These are phyloP conservation scores for Mycosphaerella arachidis DNA, from an alignment of 2,329 filamentous ascomycete species.

Conservation along the genomic window DNA sequence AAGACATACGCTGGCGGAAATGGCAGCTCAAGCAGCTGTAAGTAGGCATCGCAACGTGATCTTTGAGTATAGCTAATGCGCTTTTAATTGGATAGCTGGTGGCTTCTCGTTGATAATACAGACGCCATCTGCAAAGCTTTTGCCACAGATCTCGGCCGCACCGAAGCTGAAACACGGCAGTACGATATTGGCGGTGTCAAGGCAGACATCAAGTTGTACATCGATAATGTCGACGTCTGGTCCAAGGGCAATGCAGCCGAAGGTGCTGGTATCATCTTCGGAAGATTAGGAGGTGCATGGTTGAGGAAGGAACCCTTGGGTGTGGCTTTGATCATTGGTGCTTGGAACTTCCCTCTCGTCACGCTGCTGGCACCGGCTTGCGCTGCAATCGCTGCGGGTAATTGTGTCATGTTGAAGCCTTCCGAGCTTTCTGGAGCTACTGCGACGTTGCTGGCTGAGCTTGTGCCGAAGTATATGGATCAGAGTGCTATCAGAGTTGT, in stretches of 20 bases:
- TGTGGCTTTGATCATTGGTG: constrained; percentile 70
- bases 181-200: constrained; percentile 10
- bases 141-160: constrained; percentile 6
- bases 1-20: constrained; percentile 13
- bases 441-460: constrained; percentile 70
- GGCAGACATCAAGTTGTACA: constrained; percentile 8
- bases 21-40: constrained; percentile 13
- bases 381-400: constrained; percentile 83
- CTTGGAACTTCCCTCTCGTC: constrained; percentile 87
- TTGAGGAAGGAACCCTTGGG: constrained; percentile 83
- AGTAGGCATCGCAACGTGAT: too few relatives aligned
- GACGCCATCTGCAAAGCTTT: constrained; percentile 7
- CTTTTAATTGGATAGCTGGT: not conserved
- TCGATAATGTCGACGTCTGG: constrained; percentile 11
- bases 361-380: constrained; percentile 70
- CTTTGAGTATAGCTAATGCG: too few relatives aligned
- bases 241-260: constrained; percentile 7
- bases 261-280: constrained; percentile 43
- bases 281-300: constrained; percentile 63
- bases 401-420: constrained; percentile 80
- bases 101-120: constrained; percentile 9
- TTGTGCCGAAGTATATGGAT: constrained; percentile 71
- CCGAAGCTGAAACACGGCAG: constrained; percentile 8
- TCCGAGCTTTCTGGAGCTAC: constrained; percentile 71
- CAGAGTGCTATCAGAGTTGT: constrained; percentile 68